phyloP scores from a whole-genome alignment of 345 rosid species.

The Mangifera indica region DNA sequence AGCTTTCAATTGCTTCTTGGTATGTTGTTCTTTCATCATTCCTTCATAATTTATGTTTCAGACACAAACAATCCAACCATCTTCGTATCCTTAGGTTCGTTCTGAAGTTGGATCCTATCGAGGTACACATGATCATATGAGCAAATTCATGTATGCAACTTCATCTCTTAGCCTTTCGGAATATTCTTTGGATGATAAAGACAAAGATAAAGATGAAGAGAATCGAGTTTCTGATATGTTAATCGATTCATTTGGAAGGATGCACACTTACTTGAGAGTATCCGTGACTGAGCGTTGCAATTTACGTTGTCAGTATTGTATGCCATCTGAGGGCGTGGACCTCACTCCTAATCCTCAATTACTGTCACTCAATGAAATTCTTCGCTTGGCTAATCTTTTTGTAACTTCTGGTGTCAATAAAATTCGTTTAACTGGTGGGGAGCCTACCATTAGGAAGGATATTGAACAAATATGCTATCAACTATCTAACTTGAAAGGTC shows the following conservation, averaged over 20 bases:
- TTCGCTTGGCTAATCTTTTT: slow-evolving; percentile 69
- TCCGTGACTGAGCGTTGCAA: slow-evolving; percentile 94
- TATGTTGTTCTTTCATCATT: slow-evolving; percentile 7
- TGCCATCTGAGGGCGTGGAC: slow-evolving; percentile 90
- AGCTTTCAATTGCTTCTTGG: slow-evolving; percentile 25
- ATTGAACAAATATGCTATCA: slow-evolving; percentile 69
- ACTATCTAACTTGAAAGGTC: slow-evolving; percentile 74
- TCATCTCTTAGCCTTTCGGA: slow-evolving; percentile 44
- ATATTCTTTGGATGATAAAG: slow-evolving; percentile 29
- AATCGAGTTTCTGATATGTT: slow-evolving; percentile 70
- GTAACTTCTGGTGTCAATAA: slow-evolving; percentile 83
- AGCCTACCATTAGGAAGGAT: slow-evolving; percentile 84
- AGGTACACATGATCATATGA: slow-evolving; percentile 20
- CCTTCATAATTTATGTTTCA: not conserved
- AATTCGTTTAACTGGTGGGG: slow-evolving; percentile 94
- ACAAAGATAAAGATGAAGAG: slow-evolving; percentile 26
- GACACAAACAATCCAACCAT: not conserved
- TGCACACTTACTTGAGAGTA: slow-evolving; percentile 83
- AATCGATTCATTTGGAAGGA: slow-evolving; percentile 85
- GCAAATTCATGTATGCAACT: slow-evolving; percentile 29
- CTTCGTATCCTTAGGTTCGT: slow-evolving; percentile 24
- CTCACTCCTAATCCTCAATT: slow-evolving; percentile 71
- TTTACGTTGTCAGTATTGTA: slow-evolving; percentile 90
- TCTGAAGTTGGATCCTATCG: slow-evolving; percentile 22
- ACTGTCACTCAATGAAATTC: slow-evolving; percentile 60